phyloP scores from a whole-genome alignment of 352 stramenopile species.

The Phytophthora cryptogea region DNA sequence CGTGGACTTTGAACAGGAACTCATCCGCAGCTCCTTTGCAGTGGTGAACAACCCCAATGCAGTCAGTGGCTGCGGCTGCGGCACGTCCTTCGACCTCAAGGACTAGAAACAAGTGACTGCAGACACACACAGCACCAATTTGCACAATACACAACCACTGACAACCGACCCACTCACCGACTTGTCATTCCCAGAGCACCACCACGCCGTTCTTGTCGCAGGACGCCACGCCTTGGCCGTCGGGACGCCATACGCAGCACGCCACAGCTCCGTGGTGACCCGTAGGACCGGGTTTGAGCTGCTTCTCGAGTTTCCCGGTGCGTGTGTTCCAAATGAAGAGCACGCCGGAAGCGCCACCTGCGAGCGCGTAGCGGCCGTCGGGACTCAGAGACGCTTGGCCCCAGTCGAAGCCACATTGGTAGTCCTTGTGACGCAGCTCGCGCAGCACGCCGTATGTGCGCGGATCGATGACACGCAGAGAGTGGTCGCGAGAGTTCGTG shows the following conservation, averaged over 20 bases:
- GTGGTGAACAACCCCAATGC: slow-evolving; percentile 98
- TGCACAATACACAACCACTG: slow-evolving; percentile 16
- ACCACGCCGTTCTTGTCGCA: slow-evolving; percentile 86
- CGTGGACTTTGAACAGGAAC: slow-evolving; percentile 97
- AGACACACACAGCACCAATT: not conserved
- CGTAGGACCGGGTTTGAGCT: slow-evolving; percentile 45
- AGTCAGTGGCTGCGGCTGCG: slow-evolving; percentile 96
- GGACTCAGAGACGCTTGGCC: slow-evolving; percentile 76
- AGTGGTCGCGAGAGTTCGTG: slow-evolving; percentile 81
- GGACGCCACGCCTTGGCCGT: slow-evolving; percentile 65
- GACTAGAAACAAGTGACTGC: slow-evolving; percentile 39
- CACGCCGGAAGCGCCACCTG: slow-evolving; percentile 53
- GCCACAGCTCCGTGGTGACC: slow-evolving; percentile 73
- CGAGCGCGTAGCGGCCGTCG: slow-evolving; percentile 61
- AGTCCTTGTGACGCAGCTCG: slow-evolving; percentile 51
- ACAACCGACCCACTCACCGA: not conserved
- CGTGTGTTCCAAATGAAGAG: slow-evolving; percentile 72
- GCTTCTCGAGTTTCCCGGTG: slow-evolving; percentile 54
- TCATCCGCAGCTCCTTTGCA: slow-evolving; percentile 97
- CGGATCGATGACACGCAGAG: slow-evolving; percentile 66
- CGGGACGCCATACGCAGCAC: slow-evolving; percentile 76
- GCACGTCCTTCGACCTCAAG: slow-evolving; percentile 98
- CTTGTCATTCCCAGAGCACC: slow-evolving; percentile 72
- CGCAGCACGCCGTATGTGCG: slow-evolving; percentile 60
- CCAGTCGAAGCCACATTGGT: slow-evolving; percentile 84